Evolutionary conservation across 192 early-diverging fungal species (phyloP), one percentile per base, ranked within the genome.

Genomic region (Backusella tarrabulga): DNA sequence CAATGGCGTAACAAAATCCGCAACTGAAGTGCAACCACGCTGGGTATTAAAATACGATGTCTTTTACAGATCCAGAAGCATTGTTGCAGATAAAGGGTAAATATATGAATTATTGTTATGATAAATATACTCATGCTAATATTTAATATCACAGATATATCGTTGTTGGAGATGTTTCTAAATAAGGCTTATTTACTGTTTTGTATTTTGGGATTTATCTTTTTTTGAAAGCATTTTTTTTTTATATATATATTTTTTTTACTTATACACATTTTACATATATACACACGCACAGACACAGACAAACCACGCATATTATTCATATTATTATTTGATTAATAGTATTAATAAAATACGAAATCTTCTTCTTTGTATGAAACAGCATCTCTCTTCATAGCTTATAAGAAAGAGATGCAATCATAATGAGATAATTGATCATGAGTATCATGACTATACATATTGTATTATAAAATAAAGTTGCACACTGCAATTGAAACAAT

Each of bases 1-100:
- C 70, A 70, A 74, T 21, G 77, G 80, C 2, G 75, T 71, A 0
- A 68, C 72, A 19, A 74, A 74, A 3, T n/a, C 60, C 5, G 42
- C 42, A 7, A 46, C 72, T 0, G 52, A 14, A 21, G 73, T 86
- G 32, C 34, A 21, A 4, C 87, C 87, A 3, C 85, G 83, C 32
- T 88, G 85, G 84, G 85, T 88, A 29, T 79, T 88, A 67, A 88
- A 88, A 73, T 88, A 88, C 68, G 78, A 84, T 68, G 82, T 83
- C n/a, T 84, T 86, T 67, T 81, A 85, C 21, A 81, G 79, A 11
- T 34, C 74, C 50, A 79, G 87, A 34, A 86, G 87, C 38, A 72
- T 88, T 2, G 76, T 88, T 34, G 77, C 87, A 6, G 84, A 86
- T 50, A 88, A 88, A 74, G 87, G 87, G 80, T 88, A 80, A 79